Evolutionary conservation across 1,284 basidiomycete genomes (phyloP).

Genomic region (Garcileccinum viscosum): DNA sequence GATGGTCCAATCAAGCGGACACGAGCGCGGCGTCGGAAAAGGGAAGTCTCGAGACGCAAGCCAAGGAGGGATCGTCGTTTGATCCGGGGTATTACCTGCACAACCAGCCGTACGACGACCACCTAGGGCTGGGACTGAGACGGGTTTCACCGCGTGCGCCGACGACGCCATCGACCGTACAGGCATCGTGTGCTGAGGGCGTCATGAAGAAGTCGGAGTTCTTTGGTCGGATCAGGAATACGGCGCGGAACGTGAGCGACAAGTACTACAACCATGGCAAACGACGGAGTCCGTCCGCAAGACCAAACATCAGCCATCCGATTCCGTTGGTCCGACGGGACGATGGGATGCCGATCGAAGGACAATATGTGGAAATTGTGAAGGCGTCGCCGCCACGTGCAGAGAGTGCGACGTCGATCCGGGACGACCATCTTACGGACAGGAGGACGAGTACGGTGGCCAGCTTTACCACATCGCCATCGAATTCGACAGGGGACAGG

Average conservation of each 20-base stretch:
- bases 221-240: conserved; percentile 60
- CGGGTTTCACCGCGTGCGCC: conserved; percentile 43
- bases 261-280: conserved; percentile 43
- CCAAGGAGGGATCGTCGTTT: conserved; percentile 38
- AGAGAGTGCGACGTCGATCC: conserved; percentile 44
- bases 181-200: conserved; percentile 45
- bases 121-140: conserved; percentile 56
- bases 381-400: conserved; percentile 28
- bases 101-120: conserved; percentile 39
- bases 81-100: conserved; percentile 28
- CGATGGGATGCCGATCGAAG: conserved; percentile 35
- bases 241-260: conserved; percentile 71
- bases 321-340: conserved; percentile 43
- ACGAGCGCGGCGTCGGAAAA: conserved; percentile 37
- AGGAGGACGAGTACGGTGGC: conserved; percentile 50
- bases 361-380: conserved; percentile 40
- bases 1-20: conserved; percentile 40
- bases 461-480: conserved; percentile 60
- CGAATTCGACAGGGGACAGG: conserved; percentile 63
- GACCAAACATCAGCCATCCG: conserved; percentile 60
- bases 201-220: conserved; percentile 75
- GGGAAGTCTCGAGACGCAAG: conserved; percentile 30
- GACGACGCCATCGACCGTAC: conserved; percentile 33
- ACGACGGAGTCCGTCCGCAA: conserved; percentile 43
- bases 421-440: conserved; percentile 46